phyloP scores from a whole-genome alignment of 2,329 filamentous ascomycete species.

The Colletotrichum sp. region DNA sequence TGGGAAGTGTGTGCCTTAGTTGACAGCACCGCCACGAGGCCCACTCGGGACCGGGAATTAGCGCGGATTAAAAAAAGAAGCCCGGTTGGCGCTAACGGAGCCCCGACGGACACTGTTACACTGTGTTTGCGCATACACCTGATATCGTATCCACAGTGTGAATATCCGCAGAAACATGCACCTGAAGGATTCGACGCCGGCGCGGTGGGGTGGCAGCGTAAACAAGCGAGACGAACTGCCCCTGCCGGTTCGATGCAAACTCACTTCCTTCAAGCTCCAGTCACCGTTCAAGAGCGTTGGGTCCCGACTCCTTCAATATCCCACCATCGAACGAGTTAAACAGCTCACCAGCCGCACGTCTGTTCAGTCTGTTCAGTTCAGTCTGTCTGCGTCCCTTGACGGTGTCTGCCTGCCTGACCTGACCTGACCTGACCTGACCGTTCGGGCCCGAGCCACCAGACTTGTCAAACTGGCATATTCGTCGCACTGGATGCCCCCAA shows the following conservation, averaged over 20 bases:
- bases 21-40: slow-evolving; percentile 9
- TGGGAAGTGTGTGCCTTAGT: background rate
- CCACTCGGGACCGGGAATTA: slow-evolving; percentile 6
- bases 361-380: background rate
- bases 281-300: background rate
- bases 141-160: background rate
- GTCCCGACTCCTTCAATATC: slow-evolving; percentile 12
- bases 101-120: background rate
- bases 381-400: background rate
- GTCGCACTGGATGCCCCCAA: background rate
- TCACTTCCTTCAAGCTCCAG: background rate
- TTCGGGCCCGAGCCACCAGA: background rate
- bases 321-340: background rate
- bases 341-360: background rate
- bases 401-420: background rate
- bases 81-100: background rate
- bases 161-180: accelerated
- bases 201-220: slow-evolving; percentile 1
- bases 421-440: background rate
- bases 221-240: slow-evolving; percentile 5
- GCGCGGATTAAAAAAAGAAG: slow-evolving; percentile 17
- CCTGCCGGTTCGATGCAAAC: background rate
- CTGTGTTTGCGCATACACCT: background rate
- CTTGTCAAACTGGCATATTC: background rate
- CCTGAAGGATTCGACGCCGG: background rate